These are phyloP conservation scores for Lithohypha guttulata DNA, from an alignment of 2,329 filamentous ascomycete species.

Conservation along the genomic window DNA sequence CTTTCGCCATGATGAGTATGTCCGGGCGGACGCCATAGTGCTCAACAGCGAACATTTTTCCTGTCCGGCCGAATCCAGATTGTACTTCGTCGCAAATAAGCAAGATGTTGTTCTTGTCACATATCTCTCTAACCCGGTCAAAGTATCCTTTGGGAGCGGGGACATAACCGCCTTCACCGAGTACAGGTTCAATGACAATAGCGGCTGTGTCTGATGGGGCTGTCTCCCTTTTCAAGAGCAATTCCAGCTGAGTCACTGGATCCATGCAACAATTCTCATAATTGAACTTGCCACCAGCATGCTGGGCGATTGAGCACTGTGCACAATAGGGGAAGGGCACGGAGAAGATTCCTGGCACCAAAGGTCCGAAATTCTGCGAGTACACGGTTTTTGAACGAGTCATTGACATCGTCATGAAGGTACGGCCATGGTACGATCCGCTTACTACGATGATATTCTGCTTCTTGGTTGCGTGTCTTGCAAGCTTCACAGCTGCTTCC, in stretches of 20 bases:
- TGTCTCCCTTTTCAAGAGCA: slow-evolving; percentile 28
- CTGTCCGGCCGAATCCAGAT: slow-evolving; percentile 34
- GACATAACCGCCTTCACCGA: slow-evolving; percentile 30
- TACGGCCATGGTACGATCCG: slow-evolving; percentile 29
- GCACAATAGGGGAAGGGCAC: slow-evolving; percentile 31
- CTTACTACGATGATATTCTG: slow-evolving; percentile 32
- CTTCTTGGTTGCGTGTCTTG: slow-evolving; percentile 28
- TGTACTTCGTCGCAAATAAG: slow-evolving; percentile 36
- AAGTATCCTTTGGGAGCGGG: slow-evolving; percentile 26
- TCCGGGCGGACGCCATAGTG: slow-evolving; percentile 35
- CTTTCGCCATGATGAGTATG: slow-evolving; percentile 32
- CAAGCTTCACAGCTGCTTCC: slow-evolving; percentile 29
- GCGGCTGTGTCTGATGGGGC: slow-evolving; percentile 29
- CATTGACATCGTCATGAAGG: slow-evolving; percentile 21
- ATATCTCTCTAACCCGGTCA: slow-evolving; percentile 30
- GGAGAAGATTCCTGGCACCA: slow-evolving; percentile 31
- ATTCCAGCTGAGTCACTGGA: slow-evolving; percentile 26
- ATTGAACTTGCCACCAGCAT: slow-evolving; percentile 24
- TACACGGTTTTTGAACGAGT: slow-evolving; percentile 9
- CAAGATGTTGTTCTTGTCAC: slow-evolving; percentile 35
- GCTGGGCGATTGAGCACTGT: slow-evolving; percentile 27
- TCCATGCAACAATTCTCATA: slow-evolving; percentile 32
- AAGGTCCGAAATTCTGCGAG: slow-evolving; percentile 26
- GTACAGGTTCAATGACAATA: slow-evolving; percentile 28
- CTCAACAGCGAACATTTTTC: slow-evolving; percentile 35